Conservation (phyloP, 306 rosid species). For the Begonia masoniana region DNA sequence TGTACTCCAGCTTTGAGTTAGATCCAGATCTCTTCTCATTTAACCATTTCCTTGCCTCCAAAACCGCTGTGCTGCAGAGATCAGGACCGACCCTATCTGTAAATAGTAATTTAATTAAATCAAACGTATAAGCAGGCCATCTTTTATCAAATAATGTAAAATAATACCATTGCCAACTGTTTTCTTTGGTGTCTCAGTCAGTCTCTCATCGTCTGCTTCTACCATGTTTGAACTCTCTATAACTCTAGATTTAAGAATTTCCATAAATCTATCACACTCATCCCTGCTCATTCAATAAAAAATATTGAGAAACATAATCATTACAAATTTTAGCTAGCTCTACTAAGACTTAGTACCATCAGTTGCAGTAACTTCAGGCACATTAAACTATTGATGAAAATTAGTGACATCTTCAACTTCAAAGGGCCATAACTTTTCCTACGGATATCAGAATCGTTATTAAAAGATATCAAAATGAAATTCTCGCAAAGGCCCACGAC, state of each 20-base stretch:
- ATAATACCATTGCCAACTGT: constrained; percentile 20
- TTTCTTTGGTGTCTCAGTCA: constrained; percentile 26
- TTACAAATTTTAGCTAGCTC: too few relatives aligned
- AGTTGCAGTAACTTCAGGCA: too few relatives aligned
- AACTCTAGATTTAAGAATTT: constrained; percentile 69
- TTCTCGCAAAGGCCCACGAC: too few relatives aligned
- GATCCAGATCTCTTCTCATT: constrained; percentile 55
- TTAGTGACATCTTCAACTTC: too few relatives aligned
- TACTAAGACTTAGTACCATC: too few relatives aligned
- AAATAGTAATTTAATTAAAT: constrained; percentile 13
- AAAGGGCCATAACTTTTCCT: too few relatives aligned
- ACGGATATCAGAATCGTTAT: too few relatives aligned
- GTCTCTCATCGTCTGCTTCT: constrained; percentile 26
- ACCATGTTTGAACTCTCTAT: constrained; percentile 32
- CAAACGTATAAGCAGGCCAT: background rate
- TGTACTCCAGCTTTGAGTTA: constrained; percentile 37
- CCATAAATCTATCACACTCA: constrained; percentile 54
- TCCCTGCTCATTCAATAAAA: constrained; percentile 43
- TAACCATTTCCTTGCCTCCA: constrained; percentile 86
- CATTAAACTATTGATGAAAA: too few relatives aligned
- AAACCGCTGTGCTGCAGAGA: constrained; percentile 55
- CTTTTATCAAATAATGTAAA: too few relatives aligned
- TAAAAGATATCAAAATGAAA: too few relatives aligned
- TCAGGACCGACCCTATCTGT: constrained; percentile 31
- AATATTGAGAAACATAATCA: too few relatives aligned